Percentiles rank a stretch among this genome's conserved stretches.
phyloP scores from a whole-genome alignment of 2,329 filamentous ascomycete species.

The Microcyclosporella mali region DNA sequence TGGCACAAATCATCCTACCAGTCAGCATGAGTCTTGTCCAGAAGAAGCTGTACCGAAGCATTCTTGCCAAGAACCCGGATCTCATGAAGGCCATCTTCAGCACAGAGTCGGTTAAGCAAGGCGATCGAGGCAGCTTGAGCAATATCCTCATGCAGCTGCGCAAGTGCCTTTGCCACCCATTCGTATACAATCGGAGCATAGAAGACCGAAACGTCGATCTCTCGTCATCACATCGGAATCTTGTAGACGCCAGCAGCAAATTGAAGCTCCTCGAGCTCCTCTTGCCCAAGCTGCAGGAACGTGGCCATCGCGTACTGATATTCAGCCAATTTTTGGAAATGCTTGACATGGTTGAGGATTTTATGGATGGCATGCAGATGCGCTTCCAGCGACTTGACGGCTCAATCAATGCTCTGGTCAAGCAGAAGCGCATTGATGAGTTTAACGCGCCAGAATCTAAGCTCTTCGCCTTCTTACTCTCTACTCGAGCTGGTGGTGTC shows the following conservation, averaged over 20 bases:
- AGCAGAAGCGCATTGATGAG: slow-evolving; percentile 88
- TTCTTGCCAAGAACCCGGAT: slow-evolving; percentile 82
- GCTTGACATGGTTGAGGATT: slow-evolving; percentile 85
- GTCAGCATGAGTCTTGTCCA: slow-evolving; percentile 94
- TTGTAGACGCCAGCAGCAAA: slow-evolving; percentile 88
- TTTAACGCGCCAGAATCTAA: slow-evolving; percentile 81
- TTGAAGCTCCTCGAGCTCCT: slow-evolving; percentile 76
- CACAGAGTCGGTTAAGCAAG: slow-evolving; percentile 54
- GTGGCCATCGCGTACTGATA: slow-evolving; percentile 83
- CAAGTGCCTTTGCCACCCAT: slow-evolving; percentile 92
- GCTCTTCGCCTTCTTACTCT: slow-evolving; percentile 85
- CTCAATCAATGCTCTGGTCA: slow-evolving; percentile 70
- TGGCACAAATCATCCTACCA: slow-evolving; percentile 91
- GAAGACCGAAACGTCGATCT: slow-evolving; percentile 68
- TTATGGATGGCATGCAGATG: slow-evolving; percentile 68
- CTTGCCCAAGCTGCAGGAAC: slow-evolving; percentile 76
- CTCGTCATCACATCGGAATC: slow-evolving; percentile 63
- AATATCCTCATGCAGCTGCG: slow-evolving; percentile 94
- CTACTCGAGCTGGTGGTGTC: slow-evolving; percentile 89
- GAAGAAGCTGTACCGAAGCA: slow-evolving; percentile 89
- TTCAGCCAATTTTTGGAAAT: slow-evolving; percentile 94
- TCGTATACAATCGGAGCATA: slow-evolving; percentile 84
- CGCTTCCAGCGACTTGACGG: slow-evolving; percentile 79
- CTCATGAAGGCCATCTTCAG: slow-evolving; percentile 83
- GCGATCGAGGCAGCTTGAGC: slow-evolving; percentile 74